Evolutionary conservation across 2,329 filamentous ascomycete species (phyloP).

Genomic region (Plenodomus tracheiphilus): DNA sequence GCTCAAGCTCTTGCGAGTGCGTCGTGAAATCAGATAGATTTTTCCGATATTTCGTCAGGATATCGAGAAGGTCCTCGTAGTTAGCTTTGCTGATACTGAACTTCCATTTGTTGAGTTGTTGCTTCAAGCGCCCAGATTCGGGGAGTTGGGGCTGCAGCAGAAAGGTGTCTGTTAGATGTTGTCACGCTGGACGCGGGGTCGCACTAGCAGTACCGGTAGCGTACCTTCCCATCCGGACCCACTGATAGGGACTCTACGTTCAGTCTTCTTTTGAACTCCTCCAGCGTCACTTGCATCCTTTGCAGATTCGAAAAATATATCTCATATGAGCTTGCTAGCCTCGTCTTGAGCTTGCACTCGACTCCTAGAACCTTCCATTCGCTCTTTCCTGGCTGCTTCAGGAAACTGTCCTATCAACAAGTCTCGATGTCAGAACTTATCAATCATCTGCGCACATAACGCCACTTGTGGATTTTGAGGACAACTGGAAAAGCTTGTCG

Average conservation of each 20-base stretch:
- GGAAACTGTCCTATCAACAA: too few species aligned
- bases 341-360: too few species aligned
- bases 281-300: slow-evolving; percentile 22
- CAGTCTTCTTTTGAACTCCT: slow-evolving; percentile 21
- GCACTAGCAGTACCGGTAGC: too few species aligned
- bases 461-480: too few species aligned
- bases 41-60: slow-evolving; percentile 25
- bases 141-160: slow-evolving; percentile 24
- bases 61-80: slow-evolving; percentile 23
- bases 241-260: too few species aligned
- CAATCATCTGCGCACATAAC: too few species aligned
- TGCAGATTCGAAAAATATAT: slow-evolving; percentile 18
- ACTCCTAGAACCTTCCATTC: too few species aligned
- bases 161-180: not conserved
- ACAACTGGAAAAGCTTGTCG: too few species aligned
- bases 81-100: slow-evolving; percentile 29
- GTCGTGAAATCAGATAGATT: slow-evolving; percentile 24
- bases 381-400: too few species aligned
- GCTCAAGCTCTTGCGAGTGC: slow-evolving; percentile 24
- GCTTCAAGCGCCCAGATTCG: slow-evolving; percentile 26
- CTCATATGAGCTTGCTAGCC: too few species aligned
- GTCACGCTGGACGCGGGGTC: not conserved
- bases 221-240: slow-evolving; percentile 20
- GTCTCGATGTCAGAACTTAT: too few species aligned
- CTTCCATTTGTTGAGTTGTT: slow-evolving; percentile 28